These are phyloP conservation scores for Skeletonema grethae DNA, from an alignment of 108 stramenopile genomes.

Conservation along the genomic window DNA sequence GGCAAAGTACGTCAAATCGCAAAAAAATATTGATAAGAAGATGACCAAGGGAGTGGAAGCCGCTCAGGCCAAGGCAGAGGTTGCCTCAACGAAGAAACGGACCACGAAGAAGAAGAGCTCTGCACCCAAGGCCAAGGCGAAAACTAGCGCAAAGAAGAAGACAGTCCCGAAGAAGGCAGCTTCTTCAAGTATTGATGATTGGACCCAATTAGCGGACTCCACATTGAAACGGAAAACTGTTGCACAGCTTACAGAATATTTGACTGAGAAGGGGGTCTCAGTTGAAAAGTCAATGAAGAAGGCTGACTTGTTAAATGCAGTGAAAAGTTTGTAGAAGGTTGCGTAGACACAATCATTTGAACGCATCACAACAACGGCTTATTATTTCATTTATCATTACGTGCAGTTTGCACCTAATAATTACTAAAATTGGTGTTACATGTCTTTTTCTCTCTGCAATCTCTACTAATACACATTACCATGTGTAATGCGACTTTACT, in stretches of 20 bases:
- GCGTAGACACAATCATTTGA: not conserved
- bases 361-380: not conserved
- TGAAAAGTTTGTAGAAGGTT: conserved; percentile 34
- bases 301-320: conserved; percentile 40
- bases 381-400: not conserved
- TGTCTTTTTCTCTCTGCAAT: not conserved
- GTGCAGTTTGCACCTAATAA: conserved; percentile 5
- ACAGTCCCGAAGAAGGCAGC: conserved; percentile 9
- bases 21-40: conserved; percentile 28
- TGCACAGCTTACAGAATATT: conserved; percentile 43
- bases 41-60: conserved; percentile 34
- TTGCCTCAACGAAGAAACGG: conserved; percentile 21
- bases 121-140: conserved; percentile 11
- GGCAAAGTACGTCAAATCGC: conserved; percentile 21
- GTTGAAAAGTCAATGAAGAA: conserved; percentile 40
- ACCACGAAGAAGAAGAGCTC: not conserved
- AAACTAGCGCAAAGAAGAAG: conserved; percentile 13
- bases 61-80: conserved; percentile 32
- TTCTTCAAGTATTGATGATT: conserved; percentile 11
- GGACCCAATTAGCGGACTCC: conserved; percentile 36
- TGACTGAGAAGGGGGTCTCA: conserved; percentile 27
- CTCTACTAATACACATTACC: conserved; percentile 42
- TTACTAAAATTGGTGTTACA: not conserved
- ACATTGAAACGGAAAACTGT: conserved; percentile 47
- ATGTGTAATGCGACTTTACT: conserved; percentile 42